These are phyloP conservation scores for Fusarium sacchari DNA, from an alignment of 2,329 filamentous ascomycete species.

Conservation along the genomic window DNA sequence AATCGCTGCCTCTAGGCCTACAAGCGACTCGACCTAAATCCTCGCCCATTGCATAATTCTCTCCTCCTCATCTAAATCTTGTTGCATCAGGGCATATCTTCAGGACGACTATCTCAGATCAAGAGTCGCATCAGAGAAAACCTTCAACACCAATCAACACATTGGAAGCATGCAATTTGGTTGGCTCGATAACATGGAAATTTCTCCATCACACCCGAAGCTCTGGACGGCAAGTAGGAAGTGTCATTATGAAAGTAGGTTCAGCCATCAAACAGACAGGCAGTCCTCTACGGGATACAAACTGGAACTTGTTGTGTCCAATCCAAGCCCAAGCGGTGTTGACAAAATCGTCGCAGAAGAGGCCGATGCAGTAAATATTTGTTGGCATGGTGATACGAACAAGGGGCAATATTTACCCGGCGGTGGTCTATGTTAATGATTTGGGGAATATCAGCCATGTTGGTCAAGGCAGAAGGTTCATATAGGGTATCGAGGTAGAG, in stretches of 20 bases:
- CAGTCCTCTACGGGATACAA: not conserved
- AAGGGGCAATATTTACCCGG: not conserved
- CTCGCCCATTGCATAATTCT: not conserved
- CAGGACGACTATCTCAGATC: not conserved
- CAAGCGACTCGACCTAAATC: not conserved
- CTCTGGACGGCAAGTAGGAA: not conserved
- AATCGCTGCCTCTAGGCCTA: not conserved
- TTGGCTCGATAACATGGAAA: not conserved
- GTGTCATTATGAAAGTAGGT: not conserved
- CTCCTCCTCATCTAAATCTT: too few relatives aligned
- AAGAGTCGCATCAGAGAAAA: not conserved
- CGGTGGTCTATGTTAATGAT: not conserved
- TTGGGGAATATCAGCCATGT: not conserved
- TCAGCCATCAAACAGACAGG: not conserved
- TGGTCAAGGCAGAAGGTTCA: not conserved
- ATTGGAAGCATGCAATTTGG: not conserved
- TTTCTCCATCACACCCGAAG: not conserved
- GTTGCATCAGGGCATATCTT: not conserved
- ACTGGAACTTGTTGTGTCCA: not conserved
- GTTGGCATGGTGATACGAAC: not conserved
- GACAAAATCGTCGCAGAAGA: not conserved
- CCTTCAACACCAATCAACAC: not conserved
- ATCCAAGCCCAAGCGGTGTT: not conserved
- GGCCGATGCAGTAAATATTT: not conserved
- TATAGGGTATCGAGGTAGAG: not conserved